phyloP scores from a whole-genome alignment of 129 eudicot genomes.

The Apium graveolens region DNA sequence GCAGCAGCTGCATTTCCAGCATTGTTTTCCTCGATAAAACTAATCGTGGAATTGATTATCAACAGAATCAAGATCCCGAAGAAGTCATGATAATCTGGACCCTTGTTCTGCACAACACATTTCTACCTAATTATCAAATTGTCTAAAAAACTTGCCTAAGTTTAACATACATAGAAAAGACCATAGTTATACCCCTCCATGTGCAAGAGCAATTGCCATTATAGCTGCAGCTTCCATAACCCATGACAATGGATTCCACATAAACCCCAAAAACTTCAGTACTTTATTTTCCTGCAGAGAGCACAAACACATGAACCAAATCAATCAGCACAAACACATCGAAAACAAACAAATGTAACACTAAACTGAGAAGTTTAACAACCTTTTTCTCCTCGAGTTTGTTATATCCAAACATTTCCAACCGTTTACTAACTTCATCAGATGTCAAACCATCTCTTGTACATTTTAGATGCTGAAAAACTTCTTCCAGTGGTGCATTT shows the following conservation, averaged over 20 bases:
- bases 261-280: conserved; percentile 76
- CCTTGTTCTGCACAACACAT: conserved; percentile 41
- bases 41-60: conserved; percentile 69
- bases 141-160: no score
- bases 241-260: conserved; percentile 98
- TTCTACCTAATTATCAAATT: neutral
- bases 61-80: conserved; percentile 63
- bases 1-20: conserved; percentile 98
- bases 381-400: conserved; percentile 87
- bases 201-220: conserved; percentile 81
- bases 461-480: conserved; percentile 57
- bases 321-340: neutral
- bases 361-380: neutral
- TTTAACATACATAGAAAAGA: neutral
- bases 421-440: conserved; percentile 44
- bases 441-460: conserved; percentile 52
- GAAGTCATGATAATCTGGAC: conserved; percentile 66
- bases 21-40: conserved; percentile 86
- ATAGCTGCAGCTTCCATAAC: conserved; percentile 96
- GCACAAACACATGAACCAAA: neutral
- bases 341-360: neutral
- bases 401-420: conserved; percentile 65
- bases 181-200: conserved; percentile 61
- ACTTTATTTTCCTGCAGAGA: conserved; percentile 63
- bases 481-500: conserved; percentile 71